Base-by-base conservation (phyloP, 495 filamentous ascomycete genomes). In the Penicillium paxilli region DNA sequence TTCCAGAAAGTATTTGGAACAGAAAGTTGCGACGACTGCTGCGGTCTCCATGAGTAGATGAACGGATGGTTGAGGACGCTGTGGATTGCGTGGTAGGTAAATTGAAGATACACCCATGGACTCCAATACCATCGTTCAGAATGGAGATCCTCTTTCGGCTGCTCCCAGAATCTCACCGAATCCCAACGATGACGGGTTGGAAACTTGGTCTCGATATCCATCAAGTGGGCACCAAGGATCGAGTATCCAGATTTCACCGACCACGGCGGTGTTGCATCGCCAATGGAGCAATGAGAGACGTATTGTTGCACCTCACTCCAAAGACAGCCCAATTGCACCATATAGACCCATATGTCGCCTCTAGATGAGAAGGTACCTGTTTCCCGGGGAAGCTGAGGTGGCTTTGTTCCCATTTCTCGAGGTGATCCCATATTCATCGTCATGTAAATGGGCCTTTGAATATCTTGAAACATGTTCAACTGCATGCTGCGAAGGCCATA, bases 1-100 rank as follows among this genome's bases (percentile, higher is more conserved):
- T 69, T 69, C 73, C 73, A 76, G 48, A 76, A 76, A 3, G 67
- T 72, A 30, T 76, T 76, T 1, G 73, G 73, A 22, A 76, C 72
- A 0, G 71, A 65, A 3, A 76, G 67, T 44, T 74, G 74, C 28
- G 69, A 51, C n/a, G 74, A 71, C 20, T 73, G 67, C 23, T 74
- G 71, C 2, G 73, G 69, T n/a, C 69, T 63, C 56, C 72, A 71
- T 9, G 74, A 75, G 55, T 76, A 76, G 1, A 76, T 66, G 28
- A 76, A 76, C 0, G 73, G 73, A 21, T 76, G 73, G 41, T 76
- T 76, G 11, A 76, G 49, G 17, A 76, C 67, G 24, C 72, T 74
- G 24, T 69, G 69, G 23, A 76, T 70, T 21, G 64, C 69, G 28
- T 76, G 73, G 46, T 76, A 75, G 22, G 67, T 73, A 55, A 76